Evolutionary conservation across 192 early-diverging fungal genomes (phyloP).

Genomic region (Gryganskiella cystojenkinii): DNA sequence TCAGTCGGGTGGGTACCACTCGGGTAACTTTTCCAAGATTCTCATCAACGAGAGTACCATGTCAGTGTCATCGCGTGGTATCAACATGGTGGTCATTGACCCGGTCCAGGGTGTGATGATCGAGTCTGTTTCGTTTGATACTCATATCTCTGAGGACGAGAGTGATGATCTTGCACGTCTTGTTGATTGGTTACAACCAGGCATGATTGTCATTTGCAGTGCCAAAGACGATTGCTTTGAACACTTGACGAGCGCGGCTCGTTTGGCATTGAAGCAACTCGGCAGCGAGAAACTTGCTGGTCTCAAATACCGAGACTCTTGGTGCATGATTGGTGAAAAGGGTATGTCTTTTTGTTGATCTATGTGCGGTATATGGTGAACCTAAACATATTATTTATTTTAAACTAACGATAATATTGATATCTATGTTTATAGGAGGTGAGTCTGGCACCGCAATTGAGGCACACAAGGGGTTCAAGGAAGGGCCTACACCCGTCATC

Average conservation of each 20-base stretch:
- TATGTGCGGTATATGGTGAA: background rate
- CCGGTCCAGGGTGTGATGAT: constrained; percentile 70
- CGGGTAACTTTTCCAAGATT: constrained; percentile 78
- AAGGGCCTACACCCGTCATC: constrained; percentile 71
- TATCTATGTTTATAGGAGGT: constrained; percentile 9
- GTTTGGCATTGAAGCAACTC: constrained; percentile 63
- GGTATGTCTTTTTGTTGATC: constrained; percentile 40
- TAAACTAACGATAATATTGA: background rate
- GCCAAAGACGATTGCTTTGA: constrained; percentile 76
- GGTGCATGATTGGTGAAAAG: constrained; percentile 82
- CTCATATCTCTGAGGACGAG: constrained; percentile 67
- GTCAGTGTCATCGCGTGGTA: constrained; percentile 69
- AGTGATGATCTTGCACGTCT: constrained; percentile 71
- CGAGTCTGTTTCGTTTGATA: constrained; percentile 79
- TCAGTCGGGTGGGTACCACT: constrained; percentile 74
- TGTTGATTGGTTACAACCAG: constrained; percentile 67
- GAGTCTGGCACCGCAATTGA: constrained; percentile 65
- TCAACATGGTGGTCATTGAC: constrained; percentile 79
- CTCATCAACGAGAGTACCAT: constrained; percentile 62
- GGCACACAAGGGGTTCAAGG: constrained; percentile 57
- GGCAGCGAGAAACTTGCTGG: constrained; percentile 64
- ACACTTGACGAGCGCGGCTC: constrained; percentile 66
- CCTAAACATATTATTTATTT: background rate
- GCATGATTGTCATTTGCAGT: constrained; percentile 70
- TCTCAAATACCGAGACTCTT: constrained; percentile 78